Evolutionary conservation across 83 land plant species (phyloP).

Genomic region (Larix sibirica): DNA sequence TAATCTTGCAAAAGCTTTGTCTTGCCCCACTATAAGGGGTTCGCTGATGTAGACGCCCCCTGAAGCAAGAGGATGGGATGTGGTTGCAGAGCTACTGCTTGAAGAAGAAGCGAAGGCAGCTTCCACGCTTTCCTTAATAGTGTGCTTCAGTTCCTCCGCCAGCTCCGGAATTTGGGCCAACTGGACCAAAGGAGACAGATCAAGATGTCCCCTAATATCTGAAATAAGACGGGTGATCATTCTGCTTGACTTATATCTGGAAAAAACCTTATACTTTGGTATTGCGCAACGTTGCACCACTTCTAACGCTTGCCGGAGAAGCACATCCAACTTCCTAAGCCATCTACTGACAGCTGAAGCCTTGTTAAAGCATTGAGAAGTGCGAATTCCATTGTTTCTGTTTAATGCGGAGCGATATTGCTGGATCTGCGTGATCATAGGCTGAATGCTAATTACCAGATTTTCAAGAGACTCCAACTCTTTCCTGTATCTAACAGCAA

Average conservation of each 20-base stretch:
- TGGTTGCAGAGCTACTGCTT: neutral
- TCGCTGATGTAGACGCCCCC: neutral
- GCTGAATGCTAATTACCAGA: neutral
- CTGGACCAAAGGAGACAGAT: neutral
- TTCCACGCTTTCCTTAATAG: neutral
- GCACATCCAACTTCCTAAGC: neutral
- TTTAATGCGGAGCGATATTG: neutral
- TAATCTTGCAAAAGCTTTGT: neutral
- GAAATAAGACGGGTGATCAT: neutral
- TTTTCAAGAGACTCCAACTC: neutral
- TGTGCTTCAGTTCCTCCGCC: neutral
- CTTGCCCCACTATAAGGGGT: neutral
- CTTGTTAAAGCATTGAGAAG: neutral
- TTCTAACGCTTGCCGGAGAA: neutral
- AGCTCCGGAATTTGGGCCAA: neutral
- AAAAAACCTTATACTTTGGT: neutral
- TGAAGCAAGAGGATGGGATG: neutral
- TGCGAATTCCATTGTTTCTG: neutral
- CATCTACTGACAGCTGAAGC: neutral
- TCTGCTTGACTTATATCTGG: neutral
- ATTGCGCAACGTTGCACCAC: neutral
- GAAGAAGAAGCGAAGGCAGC: neutral
- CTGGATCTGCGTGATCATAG: neutral
- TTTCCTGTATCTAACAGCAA: neutral
- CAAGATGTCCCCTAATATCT: neutral